Conservation (phyloP, 441 rosid species). For the Adansonia rubrostipa region DNA sequence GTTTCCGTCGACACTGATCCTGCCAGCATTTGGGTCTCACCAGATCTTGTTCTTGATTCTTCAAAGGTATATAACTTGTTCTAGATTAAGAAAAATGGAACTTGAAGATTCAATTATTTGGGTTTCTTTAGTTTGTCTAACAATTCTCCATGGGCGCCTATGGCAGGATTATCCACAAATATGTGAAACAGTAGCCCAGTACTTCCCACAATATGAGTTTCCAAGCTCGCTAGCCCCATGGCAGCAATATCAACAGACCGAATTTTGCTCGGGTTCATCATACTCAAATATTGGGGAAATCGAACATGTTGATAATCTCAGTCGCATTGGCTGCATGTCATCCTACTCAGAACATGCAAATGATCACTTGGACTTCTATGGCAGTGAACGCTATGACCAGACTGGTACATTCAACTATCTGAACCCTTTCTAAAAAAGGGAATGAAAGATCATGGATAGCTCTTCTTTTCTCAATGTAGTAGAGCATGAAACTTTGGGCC, state of each 20-base stretch:
- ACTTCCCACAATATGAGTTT: constrained; percentile 40
- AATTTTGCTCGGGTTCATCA: neutral
- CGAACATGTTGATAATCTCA: constrained; percentile 45
- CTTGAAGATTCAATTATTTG: neutral
- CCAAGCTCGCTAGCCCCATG: constrained; percentile 34
- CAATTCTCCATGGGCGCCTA: neutral
- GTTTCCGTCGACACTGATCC: constrained; percentile 38
- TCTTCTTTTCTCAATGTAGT: neutral
- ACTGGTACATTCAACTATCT: constrained; percentile 34
- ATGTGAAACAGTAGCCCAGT: constrained; percentile 38
- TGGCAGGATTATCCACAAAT: constrained; percentile 49
- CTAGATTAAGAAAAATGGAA: neutral
- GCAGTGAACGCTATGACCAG: constrained; percentile 50
- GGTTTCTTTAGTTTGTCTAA: neutral
- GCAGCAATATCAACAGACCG: constrained; percentile 32
- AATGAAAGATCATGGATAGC: constrained; percentile 27
- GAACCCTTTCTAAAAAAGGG: constrained; percentile 28
- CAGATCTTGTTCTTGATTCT: constrained; percentile 67
- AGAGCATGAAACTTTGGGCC: too few species aligned
- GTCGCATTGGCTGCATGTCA: constrained; percentile 46
- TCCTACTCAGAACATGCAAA: constrained; percentile 45
- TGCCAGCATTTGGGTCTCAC: constrained; percentile 57
- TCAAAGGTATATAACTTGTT: constrained; percentile 51
- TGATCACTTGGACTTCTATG: constrained; percentile 43
- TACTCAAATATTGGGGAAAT: constrained; percentile 58